These are phyloP conservation scores for Hyaloscypha bicolor DNA, from an alignment of 495 filamentous ascomycete species.

Conservation along the genomic window DNA sequence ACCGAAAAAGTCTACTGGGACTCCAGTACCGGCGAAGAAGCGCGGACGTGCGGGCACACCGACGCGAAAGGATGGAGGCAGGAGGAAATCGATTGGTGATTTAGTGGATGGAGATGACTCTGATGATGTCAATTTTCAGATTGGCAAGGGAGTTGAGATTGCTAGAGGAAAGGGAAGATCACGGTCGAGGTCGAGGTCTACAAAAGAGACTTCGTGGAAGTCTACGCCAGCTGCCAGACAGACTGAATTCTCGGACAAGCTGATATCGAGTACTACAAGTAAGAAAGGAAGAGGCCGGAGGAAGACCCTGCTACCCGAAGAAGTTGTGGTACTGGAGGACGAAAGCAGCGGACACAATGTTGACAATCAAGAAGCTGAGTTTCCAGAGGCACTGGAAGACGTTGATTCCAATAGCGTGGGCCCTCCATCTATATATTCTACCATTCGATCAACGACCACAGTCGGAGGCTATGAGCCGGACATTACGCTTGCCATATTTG, in stretches of 20 bases:
- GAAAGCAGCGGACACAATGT: constrained; percentile 12
- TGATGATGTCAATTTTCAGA: constrained; percentile 23
- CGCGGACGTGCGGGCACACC: constrained; percentile 31
- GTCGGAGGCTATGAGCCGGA: constrained; percentile 16
- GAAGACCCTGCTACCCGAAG: constrained; percentile 31
- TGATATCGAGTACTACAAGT: constrained; percentile 8
- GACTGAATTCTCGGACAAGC: background rate
- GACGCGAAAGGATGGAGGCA: constrained; percentile 45
- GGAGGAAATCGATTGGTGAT: constrained; percentile 35
- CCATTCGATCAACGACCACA: constrained; percentile 27
- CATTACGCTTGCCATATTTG: constrained; percentile 27
- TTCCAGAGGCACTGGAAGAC: constrained; percentile 2
- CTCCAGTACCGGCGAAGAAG: constrained; percentile 37
- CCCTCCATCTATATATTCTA: constrained; percentile 25
- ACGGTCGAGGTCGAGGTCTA: constrained; percentile 30
- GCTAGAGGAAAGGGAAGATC: constrained; percentile 19
- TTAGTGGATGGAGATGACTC: constrained; percentile 29
- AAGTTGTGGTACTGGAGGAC: constrained; percentile 32
- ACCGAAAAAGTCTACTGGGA: constrained; percentile 36
- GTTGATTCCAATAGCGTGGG: background rate
- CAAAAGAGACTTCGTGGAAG: constrained; percentile 22
- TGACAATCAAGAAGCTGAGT: constrained; percentile 11
- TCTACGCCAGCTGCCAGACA: constrained; percentile 15
- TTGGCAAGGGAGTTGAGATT: constrained; percentile 25
- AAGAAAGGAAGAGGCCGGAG: constrained; percentile 28